Conservation (phyloP, 257 asterid species). For the Coffea canephora region DNA sequence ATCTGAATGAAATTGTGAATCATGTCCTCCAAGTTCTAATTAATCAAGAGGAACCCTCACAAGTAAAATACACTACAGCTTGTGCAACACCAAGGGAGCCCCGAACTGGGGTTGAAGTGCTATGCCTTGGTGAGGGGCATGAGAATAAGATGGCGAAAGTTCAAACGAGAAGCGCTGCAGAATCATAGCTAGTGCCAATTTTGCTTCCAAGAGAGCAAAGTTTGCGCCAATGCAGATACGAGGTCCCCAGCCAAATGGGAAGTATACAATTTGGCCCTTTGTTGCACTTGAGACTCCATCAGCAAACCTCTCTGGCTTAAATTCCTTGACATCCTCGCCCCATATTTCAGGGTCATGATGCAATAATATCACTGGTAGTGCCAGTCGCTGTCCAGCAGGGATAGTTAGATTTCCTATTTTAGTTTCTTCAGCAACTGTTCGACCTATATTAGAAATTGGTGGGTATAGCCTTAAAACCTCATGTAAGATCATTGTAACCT, state of each 20-base stretch:
- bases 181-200: conserved; percentile 46
- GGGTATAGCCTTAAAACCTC: conserved; percentile 60
- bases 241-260: conserved; percentile 56
- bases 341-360: conserved; percentile 46
- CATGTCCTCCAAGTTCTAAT: too few relatives aligned
- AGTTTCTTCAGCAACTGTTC: conserved; percentile 26
- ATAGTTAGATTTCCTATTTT: conserved; percentile 31
- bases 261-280: conserved; percentile 18
- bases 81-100: conserved; percentile 31
- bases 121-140: conserved; percentile 32
- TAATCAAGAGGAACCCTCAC: too few relatives aligned
- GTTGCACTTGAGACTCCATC: conserved; percentile 45
- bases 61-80: background rate
- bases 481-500: conserved; percentile 56
- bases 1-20: too few relatives aligned
- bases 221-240: conserved; percentile 55
- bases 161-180: conserved; percentile 40
- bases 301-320: conserved; percentile 51
- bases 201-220: conserved; percentile 53
- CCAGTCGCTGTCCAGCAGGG: conserved; percentile 39
- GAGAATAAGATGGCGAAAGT: conserved; percentile 49
- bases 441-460: conserved; percentile 21
- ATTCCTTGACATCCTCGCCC: conserved; percentile 59
- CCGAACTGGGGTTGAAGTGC: conserved; percentile 52
- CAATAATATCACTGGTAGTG: conserved; percentile 29